Base-by-base conservation (phyloP, 2,329 filamentous ascomycete species). In the Pseudogymnoascus sp. region DNA sequence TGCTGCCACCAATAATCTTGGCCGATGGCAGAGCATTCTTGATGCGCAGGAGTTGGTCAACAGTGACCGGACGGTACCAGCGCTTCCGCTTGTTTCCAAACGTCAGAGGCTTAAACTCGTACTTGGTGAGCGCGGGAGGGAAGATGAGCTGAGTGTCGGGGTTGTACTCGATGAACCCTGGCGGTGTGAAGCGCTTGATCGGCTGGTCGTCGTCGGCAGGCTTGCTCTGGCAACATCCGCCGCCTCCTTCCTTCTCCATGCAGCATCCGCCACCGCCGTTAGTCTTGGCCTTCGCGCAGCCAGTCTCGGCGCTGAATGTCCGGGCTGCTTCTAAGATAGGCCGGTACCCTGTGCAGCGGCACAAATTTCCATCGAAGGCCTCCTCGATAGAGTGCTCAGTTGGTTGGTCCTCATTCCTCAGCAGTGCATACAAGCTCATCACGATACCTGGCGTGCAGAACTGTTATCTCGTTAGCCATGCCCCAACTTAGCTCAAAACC, bases 381-480 rank as follows among this genome's bases (percentile, higher is more conserved):
- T 97, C 94, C 74, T 99, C 94, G 34, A 97, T 82, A 30, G 95
- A 90, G 67, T 90, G 84, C 69, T 93, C 85, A 2, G 85, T 86
- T 0, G 93, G 92, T 18, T 81, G 80, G 3, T 86, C 79, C 66
- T 92, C 89, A 70, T 97, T 97, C 63, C 94, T 83, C 32, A 99
- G 79, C 47, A 97, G 79, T 5, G 94, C 94, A 74, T 99, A 99
- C 61, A 97, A 75, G 72, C 92, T 97, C 90, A 97, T 97, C 64
- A 97, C 92, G 69, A 99, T 97, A 2, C 94, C 94, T 4, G 94
- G 94, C 0, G 94, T 97, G 71, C 94, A 99, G 75, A 99, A 99
- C 61, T 62, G 20, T 35, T 2, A 6, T 32, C 12, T 1, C 16
- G 5, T 28, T 30, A 59, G 28, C 14, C 20, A 28, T 8, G 9